Percentiles rank a stretch among this genome's conserved stretches.
Evolutionary conservation across 768 basidiomycete genomes (phyloP).

Genomic region (Coprinopsis strossmayeri): DNA sequence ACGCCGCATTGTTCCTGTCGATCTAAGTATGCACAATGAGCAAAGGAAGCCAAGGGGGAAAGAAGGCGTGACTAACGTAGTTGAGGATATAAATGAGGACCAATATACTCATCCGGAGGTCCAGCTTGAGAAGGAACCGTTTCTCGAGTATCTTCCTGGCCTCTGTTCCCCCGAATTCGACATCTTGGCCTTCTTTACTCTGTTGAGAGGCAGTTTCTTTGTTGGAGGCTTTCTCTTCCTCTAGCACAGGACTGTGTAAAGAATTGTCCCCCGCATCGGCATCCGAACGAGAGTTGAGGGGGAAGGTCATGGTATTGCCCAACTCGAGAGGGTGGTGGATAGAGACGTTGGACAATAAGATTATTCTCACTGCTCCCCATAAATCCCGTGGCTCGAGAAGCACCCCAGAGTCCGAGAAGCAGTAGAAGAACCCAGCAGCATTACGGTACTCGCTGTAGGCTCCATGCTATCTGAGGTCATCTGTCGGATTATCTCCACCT

Average conservation of each 20-base stretch:
- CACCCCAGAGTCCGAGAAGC: no score
- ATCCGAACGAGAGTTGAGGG: no score
- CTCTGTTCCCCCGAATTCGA: slow-evolving; percentile 44
- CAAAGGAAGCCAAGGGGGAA: slow-evolving; percentile 5
- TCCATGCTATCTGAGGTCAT: no score
- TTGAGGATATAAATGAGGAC: slow-evolving; percentile 47
- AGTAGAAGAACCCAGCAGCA: no score
- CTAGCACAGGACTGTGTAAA: neutral
- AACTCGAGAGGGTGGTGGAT: no score
- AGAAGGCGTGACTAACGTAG: slow-evolving; percentile 25
- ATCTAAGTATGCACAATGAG: slow-evolving; percentile 33
- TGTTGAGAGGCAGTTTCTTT: neutral
- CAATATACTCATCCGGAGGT: slow-evolving; percentile 49
- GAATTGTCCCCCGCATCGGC: neutral
- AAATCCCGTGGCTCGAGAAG: no score
- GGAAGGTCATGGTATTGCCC: no score
- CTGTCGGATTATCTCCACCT: no score
- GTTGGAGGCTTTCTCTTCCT: neutral
- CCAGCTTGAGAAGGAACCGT: slow-evolving; percentile 48
- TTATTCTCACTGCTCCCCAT: no score
- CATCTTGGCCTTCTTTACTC: slow-evolving; percentile 21
- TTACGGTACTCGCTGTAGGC: no score
- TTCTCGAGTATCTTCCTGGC: slow-evolving; percentile 42
- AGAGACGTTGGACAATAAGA: neutral
- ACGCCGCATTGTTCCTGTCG: slow-evolving; percentile 74